Conservation (phyloP, 192 early-diverging fungal species). For the Coemansia sp. region DNA sequence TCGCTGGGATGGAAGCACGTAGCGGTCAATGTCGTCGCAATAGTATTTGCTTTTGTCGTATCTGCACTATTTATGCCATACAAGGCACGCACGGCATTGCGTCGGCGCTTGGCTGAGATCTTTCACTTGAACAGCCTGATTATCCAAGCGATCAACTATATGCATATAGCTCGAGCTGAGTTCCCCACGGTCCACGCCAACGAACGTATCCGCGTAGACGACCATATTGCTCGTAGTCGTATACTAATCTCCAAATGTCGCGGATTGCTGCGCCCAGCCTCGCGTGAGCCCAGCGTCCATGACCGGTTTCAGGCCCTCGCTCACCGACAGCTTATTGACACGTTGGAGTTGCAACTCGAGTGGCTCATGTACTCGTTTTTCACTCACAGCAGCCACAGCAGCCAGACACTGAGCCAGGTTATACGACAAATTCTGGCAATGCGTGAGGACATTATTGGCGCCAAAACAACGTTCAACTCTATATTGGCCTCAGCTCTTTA, state of each 20-base stretch:
- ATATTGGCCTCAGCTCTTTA: conserved; percentile 27
- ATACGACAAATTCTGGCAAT: conserved; percentile 30
- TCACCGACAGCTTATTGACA: conserved; percentile 33
- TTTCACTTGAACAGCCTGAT: conserved; percentile 36
- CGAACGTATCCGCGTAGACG: conserved; percentile 21
- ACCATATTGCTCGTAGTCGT: conserved; percentile 21
- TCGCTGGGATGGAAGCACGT: conserved; percentile 42
- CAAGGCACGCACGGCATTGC: conserved; percentile 43
- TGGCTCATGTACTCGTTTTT: conserved; percentile 50
- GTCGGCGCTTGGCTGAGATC: conserved; percentile 28
- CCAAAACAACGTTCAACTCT: conserved; percentile 38
- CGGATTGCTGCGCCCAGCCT: conserved; percentile 20
- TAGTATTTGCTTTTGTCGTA: conserved; percentile 37
- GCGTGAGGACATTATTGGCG: conserved; percentile 53
- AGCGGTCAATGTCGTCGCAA: conserved; percentile 37
- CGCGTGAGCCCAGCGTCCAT: conserved; percentile 45
- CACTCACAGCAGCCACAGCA: conserved; percentile 17
- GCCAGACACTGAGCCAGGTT: conserved; percentile 12
- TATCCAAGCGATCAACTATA: conserved; percentile 41
- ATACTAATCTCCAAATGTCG: conserved; percentile 38
- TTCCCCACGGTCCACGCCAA: conserved; percentile 27
- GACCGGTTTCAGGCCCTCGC: conserved; percentile 33
- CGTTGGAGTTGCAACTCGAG: conserved; percentile 46
- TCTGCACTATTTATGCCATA: conserved; percentile 46
- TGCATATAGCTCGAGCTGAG: conserved; percentile 40